Conservation (phyloP, 305 asterid genomes). For the Euphrasia arctica region DNA sequence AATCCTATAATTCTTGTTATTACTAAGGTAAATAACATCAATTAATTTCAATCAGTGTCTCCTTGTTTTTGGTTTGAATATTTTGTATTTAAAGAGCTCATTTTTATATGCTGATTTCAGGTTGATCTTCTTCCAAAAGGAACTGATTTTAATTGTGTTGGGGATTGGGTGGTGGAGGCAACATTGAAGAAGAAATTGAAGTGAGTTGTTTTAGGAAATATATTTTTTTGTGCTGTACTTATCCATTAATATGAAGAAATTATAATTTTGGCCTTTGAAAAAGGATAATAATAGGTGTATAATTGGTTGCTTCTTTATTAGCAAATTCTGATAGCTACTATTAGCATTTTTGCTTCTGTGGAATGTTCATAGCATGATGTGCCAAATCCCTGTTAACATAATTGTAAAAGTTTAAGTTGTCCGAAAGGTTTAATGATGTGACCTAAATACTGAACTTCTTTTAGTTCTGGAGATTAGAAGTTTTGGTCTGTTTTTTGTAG, state of each 20-base stretch:
- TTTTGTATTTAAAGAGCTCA: constrained; percentile 14
- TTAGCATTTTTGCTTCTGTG: not conserved
- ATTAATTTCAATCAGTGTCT: not conserved
- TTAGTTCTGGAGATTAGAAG: constrained; percentile 15
- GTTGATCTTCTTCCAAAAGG: constrained; percentile 98
- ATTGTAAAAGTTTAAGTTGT: not conserved
- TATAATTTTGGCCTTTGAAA: not conserved
- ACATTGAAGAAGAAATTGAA: constrained; percentile 93
- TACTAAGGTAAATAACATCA: constrained; percentile 62
- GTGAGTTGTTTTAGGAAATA: constrained; percentile 41
- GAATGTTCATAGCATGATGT: not conserved
- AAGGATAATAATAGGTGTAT: not conserved
- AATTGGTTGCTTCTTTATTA: not conserved
- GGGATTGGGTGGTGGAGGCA: constrained; percentile 99
- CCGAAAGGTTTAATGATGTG: not conserved
- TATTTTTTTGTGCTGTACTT: not conserved
- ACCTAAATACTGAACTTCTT: not conserved
- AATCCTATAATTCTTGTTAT: constrained; percentile 89
- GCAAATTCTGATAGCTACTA: constrained; percentile 10
- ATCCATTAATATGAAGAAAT: not conserved
- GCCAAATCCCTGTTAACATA: not conserved
- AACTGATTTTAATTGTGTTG: constrained; percentile 89
- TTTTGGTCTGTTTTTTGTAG: constrained; percentile 18
- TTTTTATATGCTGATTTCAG: constrained; percentile 35
- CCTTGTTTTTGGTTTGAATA: not conserved